phyloP scores from a whole-genome alignment of 1,284 basidiomycete species.

The Albatrellus sp. region DNA sequence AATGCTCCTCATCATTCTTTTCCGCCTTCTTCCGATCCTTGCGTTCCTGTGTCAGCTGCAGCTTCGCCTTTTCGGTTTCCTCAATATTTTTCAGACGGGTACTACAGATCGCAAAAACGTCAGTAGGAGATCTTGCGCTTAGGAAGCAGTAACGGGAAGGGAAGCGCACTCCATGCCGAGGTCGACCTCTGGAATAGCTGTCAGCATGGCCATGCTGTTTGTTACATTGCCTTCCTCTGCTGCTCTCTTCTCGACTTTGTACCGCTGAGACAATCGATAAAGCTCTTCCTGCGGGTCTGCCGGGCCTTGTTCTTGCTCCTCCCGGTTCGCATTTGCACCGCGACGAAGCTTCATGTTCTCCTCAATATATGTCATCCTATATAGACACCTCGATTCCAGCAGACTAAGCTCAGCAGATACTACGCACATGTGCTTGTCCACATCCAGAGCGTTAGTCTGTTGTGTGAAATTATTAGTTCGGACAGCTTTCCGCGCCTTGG shows the following conservation, averaged over 20 bases:
- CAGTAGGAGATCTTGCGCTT: not conserved
- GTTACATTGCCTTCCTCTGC: constrained; percentile 87
- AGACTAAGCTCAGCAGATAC: not conserved
- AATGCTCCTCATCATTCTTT: constrained; percentile 59
- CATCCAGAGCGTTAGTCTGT: constrained; percentile 90
- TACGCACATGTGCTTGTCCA: constrained; percentile 93
- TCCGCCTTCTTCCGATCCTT: constrained; percentile 41
- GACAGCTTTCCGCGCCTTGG: constrained; percentile 63
- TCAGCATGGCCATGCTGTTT: constrained; percentile 88
- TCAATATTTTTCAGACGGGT: constrained; percentile 89
- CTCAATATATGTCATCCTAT: constrained; percentile 96
- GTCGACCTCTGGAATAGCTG: constrained; percentile 93
- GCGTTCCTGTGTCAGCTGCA: constrained; percentile 65
- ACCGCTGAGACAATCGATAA: constrained; percentile 66
- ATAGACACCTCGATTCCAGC: not conserved
- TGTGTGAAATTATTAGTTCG: constrained; percentile 90
- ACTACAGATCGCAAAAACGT: constrained; percentile 26
- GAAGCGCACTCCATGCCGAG: constrained; percentile 88
- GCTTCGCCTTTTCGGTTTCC: constrained; percentile 92
- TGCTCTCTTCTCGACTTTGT: constrained; percentile 44
- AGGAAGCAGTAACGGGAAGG: not conserved
- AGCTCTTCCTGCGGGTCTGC: constrained; percentile 72
- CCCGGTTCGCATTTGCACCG: constrained; percentile 35
- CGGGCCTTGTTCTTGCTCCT: constrained; percentile 26
- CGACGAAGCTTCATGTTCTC: constrained; percentile 79